A percentile compares a stretch with the other conserved stretches of the same genome.
Evolutionary conservation across 257 asterid genomes (phyloP).

Genomic region (Lavandula angustifolia): DNA sequence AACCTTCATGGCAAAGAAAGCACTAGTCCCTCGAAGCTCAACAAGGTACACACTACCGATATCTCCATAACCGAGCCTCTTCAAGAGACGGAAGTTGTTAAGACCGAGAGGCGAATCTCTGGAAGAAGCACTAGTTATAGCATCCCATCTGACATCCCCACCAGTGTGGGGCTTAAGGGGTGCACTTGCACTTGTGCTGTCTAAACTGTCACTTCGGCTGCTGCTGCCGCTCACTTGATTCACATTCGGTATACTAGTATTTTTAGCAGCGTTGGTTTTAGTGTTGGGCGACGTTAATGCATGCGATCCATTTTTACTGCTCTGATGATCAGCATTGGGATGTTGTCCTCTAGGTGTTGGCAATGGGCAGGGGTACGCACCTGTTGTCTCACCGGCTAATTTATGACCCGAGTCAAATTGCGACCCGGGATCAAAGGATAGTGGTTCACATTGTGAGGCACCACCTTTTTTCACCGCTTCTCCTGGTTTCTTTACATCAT

Average conservation of each 20-base stretch:
- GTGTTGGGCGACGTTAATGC: conserved; percentile 19
- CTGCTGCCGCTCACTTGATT: conserved; percentile 33
- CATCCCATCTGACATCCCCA: conserved; percentile 86
- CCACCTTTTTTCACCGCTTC: too few relatives aligned
- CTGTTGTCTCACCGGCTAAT: background rate
- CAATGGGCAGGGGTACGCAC: conserved; percentile 24
- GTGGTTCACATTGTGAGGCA: conserved; percentile 1
- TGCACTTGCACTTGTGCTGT: conserved; percentile 37
- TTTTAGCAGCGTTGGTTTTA: conserved; percentile 26
- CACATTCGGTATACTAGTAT: background rate
- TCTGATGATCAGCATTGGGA: conserved; percentile 21
- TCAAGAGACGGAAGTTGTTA: conserved; percentile 64
- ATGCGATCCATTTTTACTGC: conserved; percentile 20
- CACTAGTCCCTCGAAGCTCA: conserved; percentile 58
- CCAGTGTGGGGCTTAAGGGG: conserved; percentile 81
- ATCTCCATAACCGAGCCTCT: conserved; percentile 86
- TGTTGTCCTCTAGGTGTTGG: conserved; percentile 23
- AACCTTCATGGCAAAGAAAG: conserved; percentile 85
- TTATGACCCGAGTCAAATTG: too few relatives aligned
- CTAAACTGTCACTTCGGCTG: conserved; percentile 50
- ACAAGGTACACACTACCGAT: conserved; percentile 89
- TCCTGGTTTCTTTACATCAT: too few relatives aligned
- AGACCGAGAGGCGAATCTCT: conserved; percentile 65
- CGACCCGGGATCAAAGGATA: background rate
- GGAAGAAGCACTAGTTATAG: conserved; percentile 41